Base-by-base conservation (phyloP, 805 yeast species). In the Wickerhamiella alocasiicola region DNA sequence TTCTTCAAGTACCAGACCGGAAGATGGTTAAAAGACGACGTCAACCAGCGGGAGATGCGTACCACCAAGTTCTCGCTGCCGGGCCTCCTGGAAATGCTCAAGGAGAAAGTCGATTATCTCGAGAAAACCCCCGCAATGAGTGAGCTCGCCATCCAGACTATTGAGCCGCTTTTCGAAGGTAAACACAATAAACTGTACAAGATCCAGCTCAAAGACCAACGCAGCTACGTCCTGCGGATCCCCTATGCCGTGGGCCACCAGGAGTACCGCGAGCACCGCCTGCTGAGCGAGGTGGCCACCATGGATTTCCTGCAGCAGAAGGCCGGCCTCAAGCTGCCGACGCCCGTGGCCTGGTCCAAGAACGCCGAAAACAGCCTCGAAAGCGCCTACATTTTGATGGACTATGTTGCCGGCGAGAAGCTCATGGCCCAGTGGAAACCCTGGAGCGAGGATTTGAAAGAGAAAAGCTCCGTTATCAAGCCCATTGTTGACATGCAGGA, bases 1-100 rank as follows among this genome's bases (percentile, higher is more conserved):
- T 82, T 91, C 54, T 88, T 83, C 66, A 74, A 80, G 51, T 88
- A 85, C 57, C 68, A 91, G 2, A 88, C 97, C 94, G 98, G 98
- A 36, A 72, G 94, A 5, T 88, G 97, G 97, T 64, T 87, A 52
- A 73, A 69, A 47, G 74, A 88, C 55, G 95, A 91, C 56, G 70
- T 67, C 42, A 61, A 60, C 24, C 87, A 91, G 57, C 80, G 82
- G 54, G 74, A 68, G 12, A 74, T 74, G 50, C 75, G 98, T 61
- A 72, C 71, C 43, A 88, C 96, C 16, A 70, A 68, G 47, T 88
- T 88, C 60, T 78, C 91, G 2, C 68, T 91, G 39, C 77, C 76
- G 54, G 97, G 95, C 3, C 63, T 82, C 39, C 61, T 70, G 20
- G 67, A 64, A 34, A 48, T 60, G 39, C 24, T 57, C 44, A 41